A percentile compares a stretch with the other conserved stretches of the same genome.
Evolutionary conservation across 2,329 filamentous ascomycete species (phyloP).

Genomic region (Fusarium staphyleae): DNA sequence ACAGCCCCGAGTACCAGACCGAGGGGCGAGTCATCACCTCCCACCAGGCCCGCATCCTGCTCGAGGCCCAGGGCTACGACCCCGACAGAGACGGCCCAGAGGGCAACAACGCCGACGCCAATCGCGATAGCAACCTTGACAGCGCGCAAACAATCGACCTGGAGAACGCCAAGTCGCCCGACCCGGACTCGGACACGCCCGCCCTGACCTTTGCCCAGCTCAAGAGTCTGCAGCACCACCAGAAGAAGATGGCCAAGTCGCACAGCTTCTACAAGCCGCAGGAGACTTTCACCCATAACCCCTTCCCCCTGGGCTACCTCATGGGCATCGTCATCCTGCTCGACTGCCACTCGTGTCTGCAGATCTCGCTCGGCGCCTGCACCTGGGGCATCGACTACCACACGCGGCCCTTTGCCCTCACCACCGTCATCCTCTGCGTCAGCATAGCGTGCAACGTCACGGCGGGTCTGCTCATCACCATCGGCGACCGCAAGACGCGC

Average conservation of each 20-base stretch:
- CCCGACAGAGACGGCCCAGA: conserved; percentile 16
- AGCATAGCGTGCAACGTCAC: conserved; percentile 80
- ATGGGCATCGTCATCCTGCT: conserved; percentile 80
- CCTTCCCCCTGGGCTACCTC: conserved; percentile 77
- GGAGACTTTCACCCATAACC: conserved; percentile 81
- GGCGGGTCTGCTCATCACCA: conserved; percentile 76
- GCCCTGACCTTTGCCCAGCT: conserved; percentile 73
- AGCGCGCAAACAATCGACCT: conserved; percentile 47
- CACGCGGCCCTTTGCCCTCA: conserved; percentile 72
- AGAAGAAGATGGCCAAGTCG: conserved; percentile 79
- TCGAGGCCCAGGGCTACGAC: conserved; percentile 24
- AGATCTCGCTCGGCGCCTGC: conserved; percentile 78
- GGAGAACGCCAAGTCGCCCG: conserved; percentile 49
- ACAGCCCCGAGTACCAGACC: conserved; percentile 21
- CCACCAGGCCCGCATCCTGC: conserved; percentile 31
- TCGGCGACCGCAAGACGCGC: conserved; percentile 77
- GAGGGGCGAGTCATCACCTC: conserved; percentile 23
- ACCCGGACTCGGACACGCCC: conserved; percentile 58
- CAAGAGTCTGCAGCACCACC: conserved; percentile 74
- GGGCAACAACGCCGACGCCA: neutral
- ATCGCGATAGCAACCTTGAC: conserved; percentile 53
- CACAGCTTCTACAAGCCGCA: conserved; percentile 92
- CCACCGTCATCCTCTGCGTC: conserved; percentile 80
- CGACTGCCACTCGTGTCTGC: conserved; percentile 80
- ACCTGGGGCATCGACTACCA: conserved; percentile 82